Evolutionary conservation across 2,329 filamentous ascomycete genomes (phyloP).

Genomic region (Paradendryphiella salina): DNA sequence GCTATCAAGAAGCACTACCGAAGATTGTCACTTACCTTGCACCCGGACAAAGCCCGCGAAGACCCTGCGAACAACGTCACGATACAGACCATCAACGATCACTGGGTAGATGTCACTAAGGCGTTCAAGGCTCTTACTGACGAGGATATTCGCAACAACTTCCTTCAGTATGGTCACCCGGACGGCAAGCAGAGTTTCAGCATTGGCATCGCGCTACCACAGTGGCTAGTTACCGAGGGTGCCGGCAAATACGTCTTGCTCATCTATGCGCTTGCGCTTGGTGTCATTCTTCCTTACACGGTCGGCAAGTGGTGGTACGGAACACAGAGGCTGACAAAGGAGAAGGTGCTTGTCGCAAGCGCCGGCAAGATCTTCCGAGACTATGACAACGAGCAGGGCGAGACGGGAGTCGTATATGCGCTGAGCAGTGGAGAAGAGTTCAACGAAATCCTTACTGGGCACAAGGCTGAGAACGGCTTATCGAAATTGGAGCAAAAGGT

Average conservation of each 20-base stretch:
- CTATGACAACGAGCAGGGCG: slow-evolving; percentile 81
- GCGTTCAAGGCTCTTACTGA: slow-evolving; percentile 98
- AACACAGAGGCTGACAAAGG: slow-evolving; percentile 87
- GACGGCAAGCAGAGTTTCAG: slow-evolving; percentile 98
- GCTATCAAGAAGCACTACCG: slow-evolving; percentile 92
- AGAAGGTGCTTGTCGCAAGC: slow-evolving; percentile 88
- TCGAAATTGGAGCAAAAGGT: slow-evolving; percentile 83
- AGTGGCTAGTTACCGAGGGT: slow-evolving; percentile 88
- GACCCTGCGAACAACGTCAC: slow-evolving; percentile 90
- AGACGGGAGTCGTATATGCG: slow-evolving; percentile 76
- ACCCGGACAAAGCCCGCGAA: slow-evolving; percentile 89
- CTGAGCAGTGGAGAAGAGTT: slow-evolving; percentile 88
- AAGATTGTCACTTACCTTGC: slow-evolving; percentile 79
- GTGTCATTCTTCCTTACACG: slow-evolving; percentile 86
- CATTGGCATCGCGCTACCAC: slow-evolving; percentile 93
- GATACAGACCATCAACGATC: slow-evolving; percentile 76
- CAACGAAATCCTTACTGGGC: slow-evolving; percentile 71
- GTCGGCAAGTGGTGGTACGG: slow-evolving; percentile 99
- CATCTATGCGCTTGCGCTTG: slow-evolving; percentile 84
- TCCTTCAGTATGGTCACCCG: slow-evolving; percentile 90
- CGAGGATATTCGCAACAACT: slow-evolving; percentile 96
- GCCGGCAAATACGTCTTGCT: slow-evolving; percentile 95
- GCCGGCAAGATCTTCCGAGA: slow-evolving; percentile 94
- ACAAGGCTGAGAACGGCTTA: slow-evolving; percentile 78
- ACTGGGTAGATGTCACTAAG: slow-evolving; percentile 94